phyloP scores from a whole-genome alignment of 2,329 filamentous ascomycete genomes.

The Coniella vitis region DNA sequence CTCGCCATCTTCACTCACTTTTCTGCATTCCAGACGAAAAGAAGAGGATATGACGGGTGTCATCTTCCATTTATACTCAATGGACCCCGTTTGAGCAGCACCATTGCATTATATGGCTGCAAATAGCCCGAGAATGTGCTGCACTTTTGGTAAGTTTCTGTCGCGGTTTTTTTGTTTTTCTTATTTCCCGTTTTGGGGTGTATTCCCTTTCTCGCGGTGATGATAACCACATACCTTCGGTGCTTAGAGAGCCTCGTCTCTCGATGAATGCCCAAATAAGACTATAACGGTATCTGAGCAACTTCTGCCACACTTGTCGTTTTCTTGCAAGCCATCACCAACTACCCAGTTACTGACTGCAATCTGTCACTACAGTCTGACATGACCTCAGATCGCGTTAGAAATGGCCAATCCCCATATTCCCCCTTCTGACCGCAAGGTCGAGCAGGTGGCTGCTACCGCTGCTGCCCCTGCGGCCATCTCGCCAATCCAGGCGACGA shows the following conservation, averaged over 20 bases:
- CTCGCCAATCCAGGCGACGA: conserved; percentile 10
- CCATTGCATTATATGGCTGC: background rate
- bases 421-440: conserved; percentile 4
- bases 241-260: conserved; percentile 55
- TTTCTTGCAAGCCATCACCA: background rate
- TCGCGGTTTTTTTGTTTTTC: background rate
- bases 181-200: too few relatives aligned
- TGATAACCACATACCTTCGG: conserved; percentile 48
- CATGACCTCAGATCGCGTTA: conserved; percentile 33
- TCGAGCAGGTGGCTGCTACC: conserved; percentile 11
- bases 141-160: background rate
- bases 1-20: too few relatives aligned
- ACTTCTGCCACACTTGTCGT: conserved; percentile 15
- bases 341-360: conserved; percentile 15
- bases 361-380: conserved; percentile 30
- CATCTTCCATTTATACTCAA: background rate
- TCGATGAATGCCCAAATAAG: conserved; percentile 62
- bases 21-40: background rate
- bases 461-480: conserved; percentile 14
- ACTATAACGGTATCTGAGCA: conserved; percentile 98
- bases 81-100: background rate
- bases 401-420: conserved; percentile 36
- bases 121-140: background rate
- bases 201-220: conserved; percentile 43
- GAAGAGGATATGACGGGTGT: background rate